phyloP scores from a whole-genome alignment of 805 yeast genomes.

The Brettanomyces naardenensis region DNA sequence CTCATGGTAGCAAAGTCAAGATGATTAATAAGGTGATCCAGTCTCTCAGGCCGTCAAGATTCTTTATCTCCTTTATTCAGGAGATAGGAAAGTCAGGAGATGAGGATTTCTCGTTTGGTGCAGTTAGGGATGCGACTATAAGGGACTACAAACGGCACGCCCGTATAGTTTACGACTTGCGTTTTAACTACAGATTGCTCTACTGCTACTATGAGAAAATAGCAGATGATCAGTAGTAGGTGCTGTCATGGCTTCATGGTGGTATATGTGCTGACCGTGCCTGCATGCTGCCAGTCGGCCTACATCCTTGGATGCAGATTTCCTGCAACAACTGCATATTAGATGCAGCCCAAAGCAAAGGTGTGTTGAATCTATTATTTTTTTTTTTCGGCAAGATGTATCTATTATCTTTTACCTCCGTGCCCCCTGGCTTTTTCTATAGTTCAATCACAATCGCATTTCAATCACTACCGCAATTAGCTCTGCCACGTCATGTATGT shows the following conservation, averaged over 20 bases:
- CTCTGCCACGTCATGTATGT: too few relatives aligned
- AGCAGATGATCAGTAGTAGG: too few relatives aligned
- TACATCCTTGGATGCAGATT: neutral
- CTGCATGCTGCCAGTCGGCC: neutral
- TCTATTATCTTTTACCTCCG: too few relatives aligned
- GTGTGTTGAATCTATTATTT: too few relatives aligned
- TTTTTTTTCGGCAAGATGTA: too few relatives aligned
- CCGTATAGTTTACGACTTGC: slow-evolving; percentile 64
- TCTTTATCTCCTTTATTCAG: slow-evolving; percentile 24
- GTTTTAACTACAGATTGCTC: slow-evolving; percentile 58
- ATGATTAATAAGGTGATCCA: slow-evolving; percentile 52
- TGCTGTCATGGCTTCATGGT: too few relatives aligned
- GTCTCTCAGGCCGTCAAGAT: slow-evolving; percentile 68
- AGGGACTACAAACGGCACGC: slow-evolving; percentile 56
- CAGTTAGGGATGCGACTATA: slow-evolving; percentile 27
- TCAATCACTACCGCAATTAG: too few relatives aligned
- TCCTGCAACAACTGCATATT: neutral
- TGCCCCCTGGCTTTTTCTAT: too few relatives aligned
- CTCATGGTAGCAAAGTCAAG: slow-evolving; percentile 41
- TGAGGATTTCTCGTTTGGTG: slow-evolving; percentile 12
- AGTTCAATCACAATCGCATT: too few relatives aligned
- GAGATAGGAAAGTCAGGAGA: slow-evolving; percentile 12
- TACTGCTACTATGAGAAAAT: slow-evolving; percentile 54
- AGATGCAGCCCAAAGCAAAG: too few relatives aligned
- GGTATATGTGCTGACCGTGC: too few relatives aligned